Conservation (phyloP, 139 green algal species). For the Chlorella sp. region DNA sequence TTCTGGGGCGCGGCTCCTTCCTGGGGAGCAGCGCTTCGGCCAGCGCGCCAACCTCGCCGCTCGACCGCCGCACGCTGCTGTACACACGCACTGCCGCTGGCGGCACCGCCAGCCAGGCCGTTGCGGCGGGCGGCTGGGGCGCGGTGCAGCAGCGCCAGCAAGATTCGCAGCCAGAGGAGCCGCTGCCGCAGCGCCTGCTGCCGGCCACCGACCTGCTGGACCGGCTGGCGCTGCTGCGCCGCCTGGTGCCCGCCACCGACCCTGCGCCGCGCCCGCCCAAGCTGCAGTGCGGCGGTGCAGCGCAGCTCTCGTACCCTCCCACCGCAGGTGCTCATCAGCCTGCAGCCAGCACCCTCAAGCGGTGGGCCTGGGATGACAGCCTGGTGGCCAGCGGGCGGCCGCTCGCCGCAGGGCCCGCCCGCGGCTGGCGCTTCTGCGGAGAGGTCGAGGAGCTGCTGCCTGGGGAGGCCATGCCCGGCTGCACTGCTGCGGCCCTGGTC, state of each 20-base stretch:
- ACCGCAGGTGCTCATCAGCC: not conserved
- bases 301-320: not conserved
- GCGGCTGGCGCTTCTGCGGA: conserved; percentile 19
- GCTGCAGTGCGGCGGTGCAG: not conserved
- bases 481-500: no score
- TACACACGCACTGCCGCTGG: not conserved
- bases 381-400: not conserved
- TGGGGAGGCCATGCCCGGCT: not conserved
- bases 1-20: no score
- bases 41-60: not conserved
- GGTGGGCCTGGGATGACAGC: conserved; percentile 31
- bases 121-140: no score
- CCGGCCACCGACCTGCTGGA: conserved; percentile 2
- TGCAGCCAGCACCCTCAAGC: not conserved
- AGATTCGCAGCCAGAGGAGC: not conserved
- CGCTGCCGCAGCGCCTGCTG: not conserved
- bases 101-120: no score
- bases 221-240: conserved; percentile 23
- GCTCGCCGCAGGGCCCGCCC: not conserved
- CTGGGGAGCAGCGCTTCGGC: not conserved
- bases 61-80: conserved; percentile 9
- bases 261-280: not conserved
- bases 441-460: not conserved
- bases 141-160: not conserved
- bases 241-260: conserved; percentile 11